These are phyloP conservation scores for Dipteronia sinensis DNA, from an alignment of 345 rosid genomes.

Conservation along the genomic window DNA sequence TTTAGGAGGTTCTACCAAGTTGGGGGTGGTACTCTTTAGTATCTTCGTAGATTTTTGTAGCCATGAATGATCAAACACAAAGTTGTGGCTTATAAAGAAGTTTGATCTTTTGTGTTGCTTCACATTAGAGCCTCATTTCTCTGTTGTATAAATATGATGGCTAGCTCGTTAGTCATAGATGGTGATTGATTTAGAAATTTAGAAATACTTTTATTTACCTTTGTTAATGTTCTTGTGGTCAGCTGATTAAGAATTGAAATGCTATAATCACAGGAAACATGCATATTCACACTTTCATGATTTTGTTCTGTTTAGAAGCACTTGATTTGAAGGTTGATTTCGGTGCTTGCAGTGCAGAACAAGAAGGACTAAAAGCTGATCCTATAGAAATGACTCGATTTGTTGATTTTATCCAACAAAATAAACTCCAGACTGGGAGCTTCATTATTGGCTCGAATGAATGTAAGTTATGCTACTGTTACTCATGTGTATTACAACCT, in stretches of 20 bases:
- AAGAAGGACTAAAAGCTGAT: slow-evolving; percentile 63
- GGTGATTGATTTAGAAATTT: neutral
- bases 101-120: neutral
- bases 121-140: neutral
- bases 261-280: neutral
- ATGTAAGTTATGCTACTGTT: slow-evolving; percentile 45
- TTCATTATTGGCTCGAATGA: slow-evolving; percentile 72
- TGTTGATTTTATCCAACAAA: slow-evolving; percentile 62
- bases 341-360: slow-evolving; percentile 55
- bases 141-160: neutral
- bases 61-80: neutral
- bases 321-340: slow-evolving; percentile 24
- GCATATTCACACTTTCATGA: neutral
- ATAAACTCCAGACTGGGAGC: slow-evolving; percentile 64
- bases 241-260: neutral
- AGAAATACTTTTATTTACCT: too few relatives aligned
- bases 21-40: neutral
- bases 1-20: neutral
- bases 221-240: neutral
- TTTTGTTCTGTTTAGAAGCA: neutral
- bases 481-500: neutral
- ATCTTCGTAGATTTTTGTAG: neutral
- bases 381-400: slow-evolving; percentile 64
- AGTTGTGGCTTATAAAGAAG: neutral
- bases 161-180: neutral